Base-by-base conservation (phyloP, 1,139 yeast genomes). In the Taphrina populina region DNA sequence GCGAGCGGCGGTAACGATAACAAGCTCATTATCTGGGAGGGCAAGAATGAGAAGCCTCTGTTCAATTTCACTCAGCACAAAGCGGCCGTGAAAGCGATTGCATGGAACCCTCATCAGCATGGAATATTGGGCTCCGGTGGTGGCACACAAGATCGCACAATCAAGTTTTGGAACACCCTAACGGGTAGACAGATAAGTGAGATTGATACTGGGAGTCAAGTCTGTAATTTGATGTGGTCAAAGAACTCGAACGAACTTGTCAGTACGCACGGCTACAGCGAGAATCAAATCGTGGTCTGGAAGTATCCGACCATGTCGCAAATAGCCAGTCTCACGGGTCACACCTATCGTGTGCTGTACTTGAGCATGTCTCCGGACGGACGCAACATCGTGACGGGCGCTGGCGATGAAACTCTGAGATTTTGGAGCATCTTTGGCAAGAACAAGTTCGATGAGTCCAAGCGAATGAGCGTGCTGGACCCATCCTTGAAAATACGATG, bases 41-140 rank as follows among this genome's bases (percentile, higher is more conserved):
- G 95, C 0, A 69, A 85, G 39, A 76, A 78, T 58, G 76, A 80
- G 11, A 77, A 69, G 51, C 97, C 98, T 1, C 69, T 88, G 30
- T 79, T 83, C 67, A 82, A 77, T 60, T 85, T 90, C 64, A 76
- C 77, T 4, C 95, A 88, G 61, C 98, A 92, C 66, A 80, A 80
- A 19, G 97, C 98, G 0, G 99, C 98, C 0, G 95, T 92, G 4
- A 92, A 90, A 70, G 98, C 97, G 1, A 78, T 92, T 55, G 87
- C 95, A 1, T 92, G 99, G 99, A 86, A 95, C 0, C 97, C 98
- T 0, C 97, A 92, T 67, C 95, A 88, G 66, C 75, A 97, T 58
- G 97, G 97, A 0, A 77, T 90, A 2, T 71, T 92, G 55, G 97
- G 97, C 0, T 81, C 94, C 1, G 99, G 98, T 4, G 99, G 98